A percentile compares a stretch with the other conserved stretches of the same genome.
phyloP scores from a whole-genome alignment of 352 stramenopile genomes.

The Aphanomyces euteiches region DNA sequence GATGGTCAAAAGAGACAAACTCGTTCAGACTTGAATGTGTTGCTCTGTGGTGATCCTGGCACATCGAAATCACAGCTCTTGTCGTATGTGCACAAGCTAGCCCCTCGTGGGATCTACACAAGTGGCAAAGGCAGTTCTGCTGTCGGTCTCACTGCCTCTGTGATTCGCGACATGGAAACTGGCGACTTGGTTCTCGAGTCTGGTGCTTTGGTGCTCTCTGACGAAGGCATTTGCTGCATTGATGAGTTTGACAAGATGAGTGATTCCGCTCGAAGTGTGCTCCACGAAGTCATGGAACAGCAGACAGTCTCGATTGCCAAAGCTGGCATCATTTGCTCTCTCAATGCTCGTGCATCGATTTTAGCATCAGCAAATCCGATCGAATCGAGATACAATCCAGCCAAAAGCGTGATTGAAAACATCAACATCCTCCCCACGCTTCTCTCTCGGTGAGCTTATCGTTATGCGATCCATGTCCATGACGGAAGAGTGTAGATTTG shows the following conservation, averaged over 20 bases:
- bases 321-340: constrained; percentile 97
- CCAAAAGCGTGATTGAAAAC: constrained; percentile 97
- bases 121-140: constrained; percentile 96
- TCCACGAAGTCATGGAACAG: constrained; percentile 99
- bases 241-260: constrained; percentile 99
- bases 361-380: constrained; percentile 98
- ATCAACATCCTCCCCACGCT: constrained; percentile 97
- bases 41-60: constrained; percentile 97
- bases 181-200: constrained; percentile 97
- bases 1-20: constrained; percentile 54
- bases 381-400: constrained; percentile 98
- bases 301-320: constrained; percentile 98
- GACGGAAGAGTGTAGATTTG: constrained; percentile 62
- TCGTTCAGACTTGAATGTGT: constrained; percentile 97
- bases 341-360: constrained; percentile 98
- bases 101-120: constrained; percentile 98
- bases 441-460: constrained; percentile 71
- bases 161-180: constrained; percentile 96
- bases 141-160: constrained; percentile 97
- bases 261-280: constrained; percentile 94
- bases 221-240: constrained; percentile 98
- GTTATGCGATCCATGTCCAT: background rate
- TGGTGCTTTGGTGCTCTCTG: constrained; percentile 94
- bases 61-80: constrained; percentile 98
- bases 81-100: constrained; percentile 95